A percentile compares a stretch with the other conserved stretches of the same genome.
Evolutionary conservation across 2,329 filamentous ascomycete species (phyloP).

Genomic region (Diaporthe sp.): DNA sequence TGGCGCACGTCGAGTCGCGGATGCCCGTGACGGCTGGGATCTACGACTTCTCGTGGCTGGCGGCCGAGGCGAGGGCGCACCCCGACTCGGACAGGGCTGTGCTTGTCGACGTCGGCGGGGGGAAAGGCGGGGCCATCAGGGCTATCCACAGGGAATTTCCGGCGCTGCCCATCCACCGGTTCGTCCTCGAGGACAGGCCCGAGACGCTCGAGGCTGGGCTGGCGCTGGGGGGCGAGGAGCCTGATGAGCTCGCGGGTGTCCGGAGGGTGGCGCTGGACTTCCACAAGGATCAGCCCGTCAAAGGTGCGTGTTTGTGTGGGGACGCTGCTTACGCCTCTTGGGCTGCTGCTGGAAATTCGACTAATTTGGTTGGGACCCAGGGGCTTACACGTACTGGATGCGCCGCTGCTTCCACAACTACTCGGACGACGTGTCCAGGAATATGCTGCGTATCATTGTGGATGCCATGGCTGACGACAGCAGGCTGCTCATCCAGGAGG

Average conservation of each 20-base stretch:
- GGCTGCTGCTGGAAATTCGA: neutral
- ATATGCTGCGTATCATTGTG: slow-evolving; percentile 42
- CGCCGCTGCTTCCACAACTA: slow-evolving; percentile 53
- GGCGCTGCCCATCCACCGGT: slow-evolving; percentile 45
- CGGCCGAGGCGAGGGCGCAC: slow-evolving; percentile 38
- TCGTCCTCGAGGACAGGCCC: slow-evolving; percentile 50
- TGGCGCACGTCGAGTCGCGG: slow-evolving; percentile 45
- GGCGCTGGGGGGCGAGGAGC: slow-evolving; percentile 33
- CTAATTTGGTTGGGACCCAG: slow-evolving; percentile 39
- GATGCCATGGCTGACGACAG: slow-evolving; percentile 51
- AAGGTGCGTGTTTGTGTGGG: slow-evolving; percentile 44
- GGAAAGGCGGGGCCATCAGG: slow-evolving; percentile 49
- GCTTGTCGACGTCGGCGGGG: slow-evolving; percentile 52
- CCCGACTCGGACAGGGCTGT: slow-evolving; percentile 41
- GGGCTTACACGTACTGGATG: slow-evolving; percentile 51
- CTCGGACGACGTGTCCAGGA: slow-evolving; percentile 46
- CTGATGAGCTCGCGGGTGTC: slow-evolving; percentile 43
- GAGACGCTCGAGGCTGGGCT: slow-evolving; percentile 47
- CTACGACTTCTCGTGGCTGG: slow-evolving; percentile 47
- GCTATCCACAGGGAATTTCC: slow-evolving; percentile 45
- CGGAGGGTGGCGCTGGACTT: slow-evolving; percentile 49
- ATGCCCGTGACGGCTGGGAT: slow-evolving; percentile 47
- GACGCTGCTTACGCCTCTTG: neutral
- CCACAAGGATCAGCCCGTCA: slow-evolving; percentile 48
- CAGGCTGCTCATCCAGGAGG: slow-evolving; percentile 52